A percentile compares a stretch with the other conserved stretches of the same genome.
Conservation (phyloP, 129 eudicot species). For the Glebionis coronaria region DNA sequence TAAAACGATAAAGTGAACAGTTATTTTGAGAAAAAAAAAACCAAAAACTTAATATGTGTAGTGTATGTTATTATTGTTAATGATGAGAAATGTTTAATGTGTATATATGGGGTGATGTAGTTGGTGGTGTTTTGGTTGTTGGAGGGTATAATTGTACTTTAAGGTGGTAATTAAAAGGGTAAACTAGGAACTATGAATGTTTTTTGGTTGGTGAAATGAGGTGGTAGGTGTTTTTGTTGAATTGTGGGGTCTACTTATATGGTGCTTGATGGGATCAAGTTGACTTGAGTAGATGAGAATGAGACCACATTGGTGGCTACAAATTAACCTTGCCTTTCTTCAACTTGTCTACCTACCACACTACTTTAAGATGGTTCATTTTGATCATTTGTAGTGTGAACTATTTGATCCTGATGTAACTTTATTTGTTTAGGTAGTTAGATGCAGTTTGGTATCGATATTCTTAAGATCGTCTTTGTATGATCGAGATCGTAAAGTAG, state of each 20-base stretch:
- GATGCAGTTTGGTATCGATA: too few species aligned
- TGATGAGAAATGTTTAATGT: not conserved
- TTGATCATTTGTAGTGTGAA: too few species aligned
- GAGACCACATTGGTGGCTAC: not conserved
- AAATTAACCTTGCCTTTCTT: not conserved
- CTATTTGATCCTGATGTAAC: too few species aligned
- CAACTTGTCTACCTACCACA: constrained; percentile 36
- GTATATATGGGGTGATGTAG: constrained; percentile 33
- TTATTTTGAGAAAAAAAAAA: too few species aligned
- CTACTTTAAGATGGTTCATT: constrained; percentile 2
- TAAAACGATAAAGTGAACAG: not conserved
- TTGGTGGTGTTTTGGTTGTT: constrained; percentile 30
- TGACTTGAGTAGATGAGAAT: constrained; percentile 23
- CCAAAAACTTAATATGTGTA: not conserved
- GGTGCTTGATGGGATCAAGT: constrained; percentile 28
- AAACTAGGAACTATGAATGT: not conserved
- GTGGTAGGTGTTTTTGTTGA: constrained; percentile 33
- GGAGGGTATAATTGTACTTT: constrained; percentile 35
- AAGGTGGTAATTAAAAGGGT: constrained; percentile 18
- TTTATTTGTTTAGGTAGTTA: too few species aligned
- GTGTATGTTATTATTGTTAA: not conserved
- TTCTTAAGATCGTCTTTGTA: too few species aligned
- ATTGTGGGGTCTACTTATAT: constrained; percentile 30
- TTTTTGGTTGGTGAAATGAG: constrained; percentile 48
- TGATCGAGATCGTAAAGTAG: too few species aligned